Base-by-base conservation (phyloP, 148 eudicot species). In the Chenopodium quinoa region DNA sequence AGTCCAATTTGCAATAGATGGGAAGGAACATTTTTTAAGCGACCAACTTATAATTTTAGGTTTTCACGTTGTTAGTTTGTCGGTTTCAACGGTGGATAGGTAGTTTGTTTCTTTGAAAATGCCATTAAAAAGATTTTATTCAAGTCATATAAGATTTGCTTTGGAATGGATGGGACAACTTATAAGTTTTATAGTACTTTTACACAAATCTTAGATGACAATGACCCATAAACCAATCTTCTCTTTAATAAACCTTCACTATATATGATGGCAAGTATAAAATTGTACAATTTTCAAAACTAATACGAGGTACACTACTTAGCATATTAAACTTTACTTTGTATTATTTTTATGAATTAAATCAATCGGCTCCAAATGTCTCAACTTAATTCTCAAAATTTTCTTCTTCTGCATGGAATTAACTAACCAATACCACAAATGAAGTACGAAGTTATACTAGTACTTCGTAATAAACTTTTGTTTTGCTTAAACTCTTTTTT, bases 61-160 rank as follows among this genome's bases (percentile, higher is more conserved):
- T 17, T 56, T 56, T 4, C 64, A 78, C 67, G 67, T 60, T 58
- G 69, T 75, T 84, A 46, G 72, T 70, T 54, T 69, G 72, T 75
- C 83, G 23, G 65, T 71, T 80, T 63, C 81, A 71, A 78, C 79
- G 68, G 83, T 83, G 75, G 86, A 79, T 68, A 67, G 63, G 77
- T 72, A 68, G 82, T 58, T 83, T 58, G 68, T 78, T 50, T 65
- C 69, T 52, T 77, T 46, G 23, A 0, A 47, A 48, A 71, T 13
- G 76, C 32, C 9, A 14, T 56, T 17, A 17, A 44, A n/a, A 71
- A 4, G 65, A 10, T 56, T 34, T 37, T 73, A 11, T 22, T 1
- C 1, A 66, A 16, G 78, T 83, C 78, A 52, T 47, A 48, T 74
- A 72, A 46, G 50, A n/a, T 32, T 64, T 64, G 78, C 34, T 19